Evolutionary conservation across 805 yeast species (phyloP), one percentile per base, ranked within the genome.

Genomic region (Candida easanensis): DNA sequence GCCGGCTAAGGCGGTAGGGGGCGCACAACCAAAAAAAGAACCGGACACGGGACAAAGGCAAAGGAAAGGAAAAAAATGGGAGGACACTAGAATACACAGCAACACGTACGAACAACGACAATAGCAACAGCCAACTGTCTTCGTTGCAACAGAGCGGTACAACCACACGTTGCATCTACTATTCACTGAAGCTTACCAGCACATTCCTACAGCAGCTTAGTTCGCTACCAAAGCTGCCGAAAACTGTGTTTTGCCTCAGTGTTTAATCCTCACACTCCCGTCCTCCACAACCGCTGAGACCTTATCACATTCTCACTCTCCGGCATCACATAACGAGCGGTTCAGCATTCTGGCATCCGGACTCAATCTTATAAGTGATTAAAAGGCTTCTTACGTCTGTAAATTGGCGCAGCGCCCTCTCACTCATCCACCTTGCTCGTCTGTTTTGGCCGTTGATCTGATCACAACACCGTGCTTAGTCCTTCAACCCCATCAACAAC

Each of bases 31-130:
- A 32, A 32, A 32, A 32, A 32, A 19, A 32, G 23, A 32, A 32
- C 23, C n/a, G 35, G 35, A 32, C 35, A 32, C 23, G 35, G 35
- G 35, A 32, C 35, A 32, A 15, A 14, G 19, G 20, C 19, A 31
- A 31, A 15, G 23, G 35, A 18, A 10, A 11, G n/a, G 35, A 19
- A 19, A 34, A 34, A 19, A 30, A 17, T 30, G 19, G 16, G 33
- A 30, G 33, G 13, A 14, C 31, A 8, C 15, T 9, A 11, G 16
- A 9, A 14, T 11, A 27, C 31, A 27, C 31, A 27, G 31, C 31
- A 27, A 27, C 31, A 27, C 31, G 31, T 14, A 9, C 31, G 7
- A 27, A 22, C 25, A 22, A n/a, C n/a, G n/a, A n/a, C n/a, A n/a
- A n/a, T n/a, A n/a, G n/a, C n/a, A n/a, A n/a, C n/a, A n/a, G n/a